Evolutionary conservation across 2,329 filamentous ascomycete species (phyloP).

Genomic region (Arthrobotrys megalospora): DNA sequence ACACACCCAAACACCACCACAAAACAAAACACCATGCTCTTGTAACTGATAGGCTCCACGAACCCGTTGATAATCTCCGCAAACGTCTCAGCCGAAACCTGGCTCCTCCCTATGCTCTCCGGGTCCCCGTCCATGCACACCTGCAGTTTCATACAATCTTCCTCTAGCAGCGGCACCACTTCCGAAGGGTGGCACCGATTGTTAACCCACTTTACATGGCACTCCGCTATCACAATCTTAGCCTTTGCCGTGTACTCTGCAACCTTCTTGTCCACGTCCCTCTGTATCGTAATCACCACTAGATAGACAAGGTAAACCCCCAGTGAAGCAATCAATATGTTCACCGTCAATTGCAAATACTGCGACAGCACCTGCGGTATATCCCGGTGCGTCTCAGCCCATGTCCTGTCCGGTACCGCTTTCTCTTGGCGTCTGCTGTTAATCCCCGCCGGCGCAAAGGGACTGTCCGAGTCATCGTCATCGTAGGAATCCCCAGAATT

Average conservation of each 20-base stretch:
- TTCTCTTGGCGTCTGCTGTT: neutral
- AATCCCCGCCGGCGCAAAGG: conserved; percentile 11
- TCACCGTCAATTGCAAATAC: conserved; percentile 76
- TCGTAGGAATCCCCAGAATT: conserved; percentile 54
- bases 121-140: conserved; percentile 90
- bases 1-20: conserved; percentile 71
- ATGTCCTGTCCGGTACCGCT: conserved; percentile 32
- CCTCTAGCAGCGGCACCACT: conserved; percentile 80
- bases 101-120: conserved; percentile 81
- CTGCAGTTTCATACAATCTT: conserved; percentile 84
- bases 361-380: conserved; percentile 74
- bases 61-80: conserved; percentile 95
- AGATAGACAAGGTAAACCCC: conserved; percentile 78
- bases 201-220: conserved; percentile 79
- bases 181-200: conserved; percentile 81
- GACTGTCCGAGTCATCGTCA: conserved; percentile 40
- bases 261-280: conserved; percentile 81
- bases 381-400: conserved; percentile 73
- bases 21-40: conserved; percentile 77
- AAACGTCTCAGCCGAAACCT: conserved; percentile 87
- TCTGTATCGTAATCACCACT: conserved; percentile 78
- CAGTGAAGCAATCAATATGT: conserved; percentile 74
- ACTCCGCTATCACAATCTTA: conserved; percentile 80
- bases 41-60: conserved; percentile 89
- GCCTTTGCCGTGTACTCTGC: conserved; percentile 78